Evolutionary conservation across 2,329 filamentous ascomycete genomes (phyloP), one percentile per base, ranked within the genome.

Genomic region (Delphinella strobiligena): DNA sequence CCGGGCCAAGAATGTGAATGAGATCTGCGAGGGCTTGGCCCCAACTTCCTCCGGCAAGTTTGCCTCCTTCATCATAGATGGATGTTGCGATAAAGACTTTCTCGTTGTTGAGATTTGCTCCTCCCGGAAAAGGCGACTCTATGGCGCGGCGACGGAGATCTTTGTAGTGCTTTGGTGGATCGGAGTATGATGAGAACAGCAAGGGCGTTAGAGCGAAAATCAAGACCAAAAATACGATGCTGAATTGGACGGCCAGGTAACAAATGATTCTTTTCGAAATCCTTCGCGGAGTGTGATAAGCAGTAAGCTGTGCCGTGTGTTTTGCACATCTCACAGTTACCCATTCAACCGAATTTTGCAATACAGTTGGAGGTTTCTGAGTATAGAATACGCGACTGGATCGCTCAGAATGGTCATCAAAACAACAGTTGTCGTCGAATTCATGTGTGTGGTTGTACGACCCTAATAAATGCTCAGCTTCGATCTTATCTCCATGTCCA

Each of bases 11-110:
- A 19, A 82, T 54, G 36, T 81, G 65, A 24, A 86, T 69, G 38
- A 87, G 58, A 15, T 74, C 61, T 31, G 78, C 52, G 1, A 87
- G 54, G 17, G 69, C 67, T 43, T 68, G 55, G 0, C 76, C 80
- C 81, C 81, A 87, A 19, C 64, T 61, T 2, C 80, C 80, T 5
- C 66, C 61, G 1, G 78, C 71, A 15, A 86, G 61, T 3, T 68
- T 61, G 2, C 78, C 79, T 5, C 65, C 63, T 15, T 67, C 63
- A 50, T 86, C 80, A 48, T 81, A 81, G 38, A 87, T 67, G 50
- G 78, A 82, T 12, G 80, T 74, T 1, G 78, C 78, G 37, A 87
- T 81, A 51, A 81, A 86, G 14, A 86, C 64, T 50, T 76, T 80
- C 54, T 85, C 78, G 36, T 73, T 66, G 40, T 64, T 58, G 2